Evolutionary conservation across 768 basidiomycete species (phyloP).

Genomic region (Pulveroboletus sp.): DNA sequence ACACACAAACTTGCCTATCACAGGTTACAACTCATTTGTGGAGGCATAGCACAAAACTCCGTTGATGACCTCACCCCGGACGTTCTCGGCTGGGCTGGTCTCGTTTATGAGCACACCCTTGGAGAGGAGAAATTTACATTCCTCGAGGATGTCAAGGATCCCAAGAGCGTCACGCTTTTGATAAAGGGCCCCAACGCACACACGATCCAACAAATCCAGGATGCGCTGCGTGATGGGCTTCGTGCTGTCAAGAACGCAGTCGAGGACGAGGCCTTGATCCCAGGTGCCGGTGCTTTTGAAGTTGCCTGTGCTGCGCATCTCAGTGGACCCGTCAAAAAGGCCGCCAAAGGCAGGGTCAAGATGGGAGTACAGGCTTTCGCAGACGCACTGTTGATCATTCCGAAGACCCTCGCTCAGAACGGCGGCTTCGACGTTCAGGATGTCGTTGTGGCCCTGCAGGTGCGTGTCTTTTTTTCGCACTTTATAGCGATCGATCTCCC

Average conservation of each 20-base stretch:
- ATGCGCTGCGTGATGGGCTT: constrained; percentile 96
- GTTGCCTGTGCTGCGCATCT: constrained; percentile 88
- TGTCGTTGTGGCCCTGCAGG: constrained; percentile 87
- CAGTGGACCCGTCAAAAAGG: constrained; percentile 72
- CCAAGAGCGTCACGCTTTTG: constrained; percentile 92
- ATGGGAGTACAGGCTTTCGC: constrained; percentile 98
- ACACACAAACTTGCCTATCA: constrained; percentile 7
- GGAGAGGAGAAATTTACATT: constrained; percentile 99
- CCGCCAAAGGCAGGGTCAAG: constrained; percentile 90
- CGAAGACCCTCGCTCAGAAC: constrained; percentile 94
- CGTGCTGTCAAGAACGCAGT: constrained; percentile 96
- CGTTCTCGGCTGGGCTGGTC: constrained; percentile 93
- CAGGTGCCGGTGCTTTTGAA: constrained; percentile 98
- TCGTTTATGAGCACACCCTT: constrained; percentile 98
- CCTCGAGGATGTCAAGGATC: constrained; percentile 92
- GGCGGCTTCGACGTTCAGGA: constrained; percentile 98
- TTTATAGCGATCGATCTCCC: constrained; percentile 10
- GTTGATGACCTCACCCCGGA: constrained; percentile 93
- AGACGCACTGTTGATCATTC: constrained; percentile 90
- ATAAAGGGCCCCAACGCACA: constrained; percentile 98
- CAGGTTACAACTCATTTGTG: constrained; percentile 91
- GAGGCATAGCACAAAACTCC: constrained; percentile 95
- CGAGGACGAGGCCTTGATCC: constrained; percentile 85
- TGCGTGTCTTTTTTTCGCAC: constrained; percentile 28
- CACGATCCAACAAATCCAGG: constrained; percentile 94